Percentiles rank a stretch among this genome's conserved stretches.
Evolutionary conservation across 176 grass and related monocot species (phyloP).

Genomic region (Calamus simplicifolius): DNA sequence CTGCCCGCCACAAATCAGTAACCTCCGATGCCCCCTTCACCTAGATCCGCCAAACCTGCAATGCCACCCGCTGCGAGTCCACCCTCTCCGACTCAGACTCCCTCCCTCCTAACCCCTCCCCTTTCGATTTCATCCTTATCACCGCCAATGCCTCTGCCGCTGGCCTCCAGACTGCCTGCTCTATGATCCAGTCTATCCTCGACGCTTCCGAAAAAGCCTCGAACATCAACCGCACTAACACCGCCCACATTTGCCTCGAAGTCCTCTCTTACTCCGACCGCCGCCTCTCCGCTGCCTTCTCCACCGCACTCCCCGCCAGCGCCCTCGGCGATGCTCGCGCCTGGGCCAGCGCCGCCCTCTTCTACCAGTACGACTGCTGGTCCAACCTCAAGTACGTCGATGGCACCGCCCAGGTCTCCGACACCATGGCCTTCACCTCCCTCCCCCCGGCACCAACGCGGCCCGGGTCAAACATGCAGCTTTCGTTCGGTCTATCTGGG

Average conservation of each 20-base stretch:
- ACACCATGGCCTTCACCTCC: too few relatives aligned
- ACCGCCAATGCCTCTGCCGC: conserved; percentile 29
- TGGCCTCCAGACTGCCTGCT: conserved; percentile 41
- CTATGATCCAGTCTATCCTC: conserved; percentile 55
- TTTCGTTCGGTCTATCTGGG: too few relatives aligned
- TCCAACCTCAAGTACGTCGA: conserved; percentile 88
- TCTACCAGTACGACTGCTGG: conserved; percentile 98
- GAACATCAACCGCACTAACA: conserved; percentile 58
- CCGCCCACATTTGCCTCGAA: conserved; percentile 85
- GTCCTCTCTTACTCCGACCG: conserved; percentile 43
- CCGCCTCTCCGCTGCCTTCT: conserved; percentile 40
- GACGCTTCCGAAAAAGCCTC: conserved; percentile 21
- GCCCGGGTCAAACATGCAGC: too few relatives aligned
- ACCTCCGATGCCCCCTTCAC: too few relatives aligned
- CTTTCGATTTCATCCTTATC: conserved; percentile 41
- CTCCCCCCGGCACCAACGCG: too few relatives aligned
- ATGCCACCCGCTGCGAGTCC: too few relatives aligned
- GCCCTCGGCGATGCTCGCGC: conserved; percentile 27
- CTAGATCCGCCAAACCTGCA: too few relatives aligned
- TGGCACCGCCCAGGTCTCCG: conserved; percentile 29
- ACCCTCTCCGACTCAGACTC: too few relatives aligned
- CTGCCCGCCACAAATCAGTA: too few relatives aligned
- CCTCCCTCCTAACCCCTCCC: too few relatives aligned
- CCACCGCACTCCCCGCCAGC: background rate
- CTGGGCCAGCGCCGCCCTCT: conserved; percentile 47